Conservation (phyloP, 129 eudicot species). For the Scalesia atractyloides region DNA sequence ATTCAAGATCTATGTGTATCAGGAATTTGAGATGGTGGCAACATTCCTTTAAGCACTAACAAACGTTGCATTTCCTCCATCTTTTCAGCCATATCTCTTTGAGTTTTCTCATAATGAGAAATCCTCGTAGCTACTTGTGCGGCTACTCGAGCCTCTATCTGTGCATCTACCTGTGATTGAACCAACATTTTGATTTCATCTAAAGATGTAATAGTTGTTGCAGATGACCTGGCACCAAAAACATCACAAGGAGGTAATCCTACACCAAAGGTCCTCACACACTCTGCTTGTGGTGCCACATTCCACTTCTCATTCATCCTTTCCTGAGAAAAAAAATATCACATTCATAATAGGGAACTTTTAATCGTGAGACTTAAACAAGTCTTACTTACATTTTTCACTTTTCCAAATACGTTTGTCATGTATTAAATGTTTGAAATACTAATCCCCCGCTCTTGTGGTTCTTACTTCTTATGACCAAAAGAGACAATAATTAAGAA, state of each 20-base stretch:
- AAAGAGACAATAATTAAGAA: too few species aligned
- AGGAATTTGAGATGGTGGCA: too few species aligned
- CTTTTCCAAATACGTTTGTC: too few species aligned
- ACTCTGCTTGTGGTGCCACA: background rate
- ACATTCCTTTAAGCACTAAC: background rate
- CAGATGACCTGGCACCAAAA: background rate
- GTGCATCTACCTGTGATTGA: conserved; percentile 1
- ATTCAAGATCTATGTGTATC: too few species aligned
- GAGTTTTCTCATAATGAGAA: background rate
- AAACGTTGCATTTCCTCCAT: background rate
- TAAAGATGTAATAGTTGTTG: background rate
- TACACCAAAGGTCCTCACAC: conserved; percentile 10
- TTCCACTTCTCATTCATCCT: background rate
- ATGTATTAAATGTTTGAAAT: too few species aligned
- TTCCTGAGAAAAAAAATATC: background rate
- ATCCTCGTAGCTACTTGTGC: background rate
- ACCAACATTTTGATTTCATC: conserved; percentile 17
- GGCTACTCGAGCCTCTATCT: background rate
- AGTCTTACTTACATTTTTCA: too few species aligned
- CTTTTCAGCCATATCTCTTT: background rate
- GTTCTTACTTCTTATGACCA: too few species aligned
- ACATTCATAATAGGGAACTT: background rate
- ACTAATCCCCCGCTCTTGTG: too few species aligned
- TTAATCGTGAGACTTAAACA: too few species aligned
- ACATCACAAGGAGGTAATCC: conserved; percentile 9